Percentiles rank a stretch among this genome's conserved stretches.
These are phyloP conservation scores for Glycyrrhiza uralensis DNA, from an alignment of 306 rosid species.

Conservation along the genomic window DNA sequence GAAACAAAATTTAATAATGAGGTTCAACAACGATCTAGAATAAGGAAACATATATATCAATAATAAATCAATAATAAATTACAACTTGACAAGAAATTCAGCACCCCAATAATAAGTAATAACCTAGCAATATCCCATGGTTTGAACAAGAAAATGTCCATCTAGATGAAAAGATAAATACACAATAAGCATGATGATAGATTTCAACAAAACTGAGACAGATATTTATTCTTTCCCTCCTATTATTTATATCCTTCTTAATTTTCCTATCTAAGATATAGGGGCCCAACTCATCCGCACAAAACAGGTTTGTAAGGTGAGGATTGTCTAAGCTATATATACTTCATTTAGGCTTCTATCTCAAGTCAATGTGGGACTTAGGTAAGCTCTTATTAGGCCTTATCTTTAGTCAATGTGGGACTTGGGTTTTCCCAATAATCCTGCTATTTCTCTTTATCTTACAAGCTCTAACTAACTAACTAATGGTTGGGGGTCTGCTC, in stretches of 20 bases:
- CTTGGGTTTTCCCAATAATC: too few species aligned
- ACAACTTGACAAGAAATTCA: neutral
- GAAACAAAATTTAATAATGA: neutral
- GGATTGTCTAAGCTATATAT: too few species aligned
- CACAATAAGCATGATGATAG: neutral
- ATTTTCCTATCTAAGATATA: too few species aligned
- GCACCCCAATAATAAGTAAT: neutral
- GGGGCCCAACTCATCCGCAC: too few species aligned
- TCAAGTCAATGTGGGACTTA: too few species aligned
- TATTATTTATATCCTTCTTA: neutral
- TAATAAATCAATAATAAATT: neutral
- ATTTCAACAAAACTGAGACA: neutral
- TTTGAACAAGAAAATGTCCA: neutral
- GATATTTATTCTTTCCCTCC: neutral
- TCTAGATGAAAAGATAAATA: neutral
- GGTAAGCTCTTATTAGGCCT: too few species aligned
- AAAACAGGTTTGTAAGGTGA: too few species aligned
- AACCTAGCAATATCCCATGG: neutral
- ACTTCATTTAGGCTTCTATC: too few species aligned
- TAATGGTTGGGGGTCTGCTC: neutral
- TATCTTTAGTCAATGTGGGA: too few species aligned
- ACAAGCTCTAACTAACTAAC: neutral
- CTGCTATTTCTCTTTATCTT: neutral
- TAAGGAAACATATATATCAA: neutral
- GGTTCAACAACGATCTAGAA: conserved; percentile 9